A percentile compares a stretch with the other conserved stretches of the same genome.
Conservation (phyloP, 177 flowering plant species). For the Tripterygium wilfordii region DNA sequence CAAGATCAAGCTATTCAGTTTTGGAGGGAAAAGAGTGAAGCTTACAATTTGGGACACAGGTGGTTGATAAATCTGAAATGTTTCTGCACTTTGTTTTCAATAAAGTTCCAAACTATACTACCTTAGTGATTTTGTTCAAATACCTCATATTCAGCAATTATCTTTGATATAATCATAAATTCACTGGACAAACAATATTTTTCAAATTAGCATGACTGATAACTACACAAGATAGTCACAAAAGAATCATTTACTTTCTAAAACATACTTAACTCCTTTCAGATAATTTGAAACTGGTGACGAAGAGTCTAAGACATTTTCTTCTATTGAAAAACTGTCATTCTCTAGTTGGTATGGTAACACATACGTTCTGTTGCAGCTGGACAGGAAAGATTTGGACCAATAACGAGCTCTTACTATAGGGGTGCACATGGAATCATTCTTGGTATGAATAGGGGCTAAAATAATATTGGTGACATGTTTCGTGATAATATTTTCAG, state of each 20-base stretch:
- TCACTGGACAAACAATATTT: too few relatives aligned
- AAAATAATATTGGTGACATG: neutral
- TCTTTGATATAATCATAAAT: too few relatives aligned
- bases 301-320: too few relatives aligned
- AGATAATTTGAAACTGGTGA: too few relatives aligned
- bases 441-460: conserved; percentile 52
- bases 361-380: conserved; percentile 32
- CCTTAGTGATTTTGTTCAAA: too few relatives aligned
- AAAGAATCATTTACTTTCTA: too few relatives aligned
- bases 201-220: too few relatives aligned
- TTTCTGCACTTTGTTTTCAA: too few relatives aligned
- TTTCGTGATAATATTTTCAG: neutral
- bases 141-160: too few relatives aligned
- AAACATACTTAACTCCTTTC: too few relatives aligned
- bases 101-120: too few relatives aligned
- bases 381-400: conserved; percentile 93
- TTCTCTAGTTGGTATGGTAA: neutral
- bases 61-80: conserved; percentile 19
- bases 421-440: conserved; percentile 93
- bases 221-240: too few relatives aligned
- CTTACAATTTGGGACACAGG: conserved; percentile 96
- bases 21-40: conserved; percentile 70
- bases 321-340: neutral
- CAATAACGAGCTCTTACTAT: conserved; percentile 78
- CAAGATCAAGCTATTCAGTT: conserved; percentile 61